Evolutionary conservation across 2,329 filamentous ascomycete genomes (phyloP).

Genomic region (Albifimbria verrucaria): DNA sequence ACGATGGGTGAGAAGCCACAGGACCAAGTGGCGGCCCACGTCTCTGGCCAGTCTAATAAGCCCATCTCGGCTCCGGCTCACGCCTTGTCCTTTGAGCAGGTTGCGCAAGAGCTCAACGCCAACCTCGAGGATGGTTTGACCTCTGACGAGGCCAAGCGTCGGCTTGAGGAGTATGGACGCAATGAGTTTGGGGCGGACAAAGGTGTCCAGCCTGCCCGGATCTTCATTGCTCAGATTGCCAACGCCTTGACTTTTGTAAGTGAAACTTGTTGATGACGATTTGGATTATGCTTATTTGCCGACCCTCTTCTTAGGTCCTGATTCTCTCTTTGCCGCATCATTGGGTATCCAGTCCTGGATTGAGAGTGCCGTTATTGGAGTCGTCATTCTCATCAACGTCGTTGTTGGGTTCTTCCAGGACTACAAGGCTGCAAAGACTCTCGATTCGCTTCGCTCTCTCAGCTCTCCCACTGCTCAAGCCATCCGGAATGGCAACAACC

Average conservation of each 20-base stretch:
- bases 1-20: slow-evolving; percentile 22
- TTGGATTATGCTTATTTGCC: neutral
- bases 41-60: slow-evolving; percentile 41
- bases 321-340: slow-evolving; percentile 55
- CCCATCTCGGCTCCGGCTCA: slow-evolving; percentile 62
- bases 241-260: slow-evolving; percentile 66
- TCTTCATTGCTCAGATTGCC: slow-evolving; percentile 62
- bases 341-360: slow-evolving; percentile 58
- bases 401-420: slow-evolving; percentile 48
- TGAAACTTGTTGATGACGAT: neutral
- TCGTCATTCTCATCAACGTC: slow-evolving; percentile 57
- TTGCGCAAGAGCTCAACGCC: slow-evolving; percentile 52
- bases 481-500: slow-evolving; percentile 36
- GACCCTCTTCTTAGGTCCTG: slow-evolving; percentile 34
- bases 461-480: slow-evolving; percentile 41
- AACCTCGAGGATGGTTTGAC: slow-evolving; percentile 57
- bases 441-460: slow-evolving; percentile 43
- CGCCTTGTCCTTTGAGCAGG: slow-evolving; percentile 49
- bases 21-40: slow-evolving; percentile 17
- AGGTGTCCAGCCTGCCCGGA: slow-evolving; percentile 59
- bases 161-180: slow-evolving; percentile 54
- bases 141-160: slow-evolving; percentile 47
- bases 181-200: slow-evolving; percentile 62
- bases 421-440: slow-evolving; percentile 45
- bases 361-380: slow-evolving; percentile 56